A percentile compares a stretch with the other conserved stretches of the same genome.
Evolutionary conservation across 352 stramenopile species (phyloP).

Genomic region (Thraustochytrium striatum): DNA sequence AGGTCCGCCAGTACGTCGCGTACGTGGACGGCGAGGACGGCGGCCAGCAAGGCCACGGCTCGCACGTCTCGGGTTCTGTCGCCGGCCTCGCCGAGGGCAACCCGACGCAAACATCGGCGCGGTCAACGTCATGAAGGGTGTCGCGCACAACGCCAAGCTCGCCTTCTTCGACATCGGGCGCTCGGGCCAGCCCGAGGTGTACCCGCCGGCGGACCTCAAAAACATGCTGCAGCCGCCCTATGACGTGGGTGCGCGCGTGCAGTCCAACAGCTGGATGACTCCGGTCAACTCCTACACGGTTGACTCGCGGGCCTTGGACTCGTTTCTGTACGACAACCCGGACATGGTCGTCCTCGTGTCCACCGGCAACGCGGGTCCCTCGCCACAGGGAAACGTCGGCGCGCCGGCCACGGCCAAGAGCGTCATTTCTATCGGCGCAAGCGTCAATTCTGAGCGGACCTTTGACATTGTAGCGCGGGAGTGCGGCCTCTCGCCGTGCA

Average conservation of each 20-base stretch:
- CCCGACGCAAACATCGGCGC: not conserved
- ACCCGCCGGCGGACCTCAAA: not conserved
- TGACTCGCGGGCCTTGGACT: constrained; percentile 62
- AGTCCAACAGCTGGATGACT: constrained; percentile 55
- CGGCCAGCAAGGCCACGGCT: constrained; percentile 30
- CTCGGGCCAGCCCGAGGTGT: not conserved
- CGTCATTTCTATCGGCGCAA: constrained; percentile 68
- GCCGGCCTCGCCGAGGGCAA: not conserved
- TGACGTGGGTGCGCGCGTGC: constrained; percentile 50
- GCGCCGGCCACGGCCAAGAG: constrained; percentile 70
- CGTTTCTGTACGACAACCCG: constrained; percentile 73
- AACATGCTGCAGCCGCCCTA: not conserved
- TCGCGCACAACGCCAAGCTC: not conserved
- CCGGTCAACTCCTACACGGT: constrained; percentile 2
- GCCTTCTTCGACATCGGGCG: not conserved
- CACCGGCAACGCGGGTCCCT: constrained; percentile 75
- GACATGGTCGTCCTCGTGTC: constrained; percentile 74
- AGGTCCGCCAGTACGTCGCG: not conserved
- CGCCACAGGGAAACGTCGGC: constrained; percentile 59
- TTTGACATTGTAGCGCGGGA: not conserved
- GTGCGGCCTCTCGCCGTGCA: constrained; percentile 47
- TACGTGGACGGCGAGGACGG: not conserved
- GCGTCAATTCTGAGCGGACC: constrained; percentile 57
- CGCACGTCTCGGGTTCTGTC: constrained; percentile 35
- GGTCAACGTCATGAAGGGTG: not conserved